A percentile compares a stretch with the other conserved stretches of the same genome.
phyloP scores from a whole-genome alignment of 2,329 filamentous ascomycete genomes.

The Clarireedia paspali region DNA sequence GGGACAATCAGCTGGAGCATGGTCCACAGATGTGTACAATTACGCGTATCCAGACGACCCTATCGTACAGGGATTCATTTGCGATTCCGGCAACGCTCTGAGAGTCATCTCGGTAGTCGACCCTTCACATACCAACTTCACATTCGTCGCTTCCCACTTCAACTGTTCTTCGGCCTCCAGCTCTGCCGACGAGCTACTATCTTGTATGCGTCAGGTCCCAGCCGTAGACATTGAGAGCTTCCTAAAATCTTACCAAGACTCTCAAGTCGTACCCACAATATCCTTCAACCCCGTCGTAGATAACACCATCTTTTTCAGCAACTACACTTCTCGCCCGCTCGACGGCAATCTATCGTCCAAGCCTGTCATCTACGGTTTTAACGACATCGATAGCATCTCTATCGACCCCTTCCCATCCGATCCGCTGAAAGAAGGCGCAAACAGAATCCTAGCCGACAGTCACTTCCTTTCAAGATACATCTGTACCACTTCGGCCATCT shows the following conservation, averaged over 20 bases:
- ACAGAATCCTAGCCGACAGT: background rate
- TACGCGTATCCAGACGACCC: slow-evolving; percentile 19
- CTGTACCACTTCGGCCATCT: background rate
- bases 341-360: background rate
- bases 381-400: background rate
- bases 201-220: too few relatives aligned
- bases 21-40: slow-evolving; percentile 36
- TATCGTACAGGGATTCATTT: slow-evolving; percentile 15
- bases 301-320: background rate
- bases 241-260: too few relatives aligned
- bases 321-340: background rate
- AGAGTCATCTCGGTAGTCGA: background rate
- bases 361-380: background rate
- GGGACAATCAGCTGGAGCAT: slow-evolving; percentile 46
- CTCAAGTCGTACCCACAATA: background rate
- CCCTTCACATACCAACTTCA: slow-evolving; percentile 5
- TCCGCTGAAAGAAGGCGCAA: background rate
- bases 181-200: too few relatives aligned
- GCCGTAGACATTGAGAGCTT: too few relatives aligned
- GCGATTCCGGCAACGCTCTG: slow-evolving; percentile 16
- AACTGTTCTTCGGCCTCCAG: too few relatives aligned
- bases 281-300: background rate
- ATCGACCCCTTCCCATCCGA: background rate
- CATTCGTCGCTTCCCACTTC: slow-evolving; percentile 2
- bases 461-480: background rate